Evolutionary conservation across 495 filamentous ascomycete species (phyloP).

Genomic region (Daldinia caldariorum): DNA sequence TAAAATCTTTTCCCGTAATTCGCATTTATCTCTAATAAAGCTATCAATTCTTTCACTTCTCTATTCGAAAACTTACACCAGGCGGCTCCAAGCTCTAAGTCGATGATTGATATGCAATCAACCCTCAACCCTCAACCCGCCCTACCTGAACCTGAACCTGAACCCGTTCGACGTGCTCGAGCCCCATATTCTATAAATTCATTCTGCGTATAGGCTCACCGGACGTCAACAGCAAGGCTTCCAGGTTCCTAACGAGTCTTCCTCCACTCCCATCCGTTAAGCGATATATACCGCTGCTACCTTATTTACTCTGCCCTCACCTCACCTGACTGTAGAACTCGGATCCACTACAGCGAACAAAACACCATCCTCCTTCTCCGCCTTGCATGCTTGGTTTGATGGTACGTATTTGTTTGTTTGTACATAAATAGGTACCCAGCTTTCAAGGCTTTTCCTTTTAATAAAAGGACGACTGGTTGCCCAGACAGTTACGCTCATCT

Average conservation of each 20-base stretch:
- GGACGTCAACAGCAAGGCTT: background rate
- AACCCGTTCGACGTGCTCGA: constrained; percentile 2
- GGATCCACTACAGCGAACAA: constrained; percentile 7
- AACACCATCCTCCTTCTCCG: constrained; percentile 6
- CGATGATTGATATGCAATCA: background rate
- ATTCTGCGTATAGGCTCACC: constrained; percentile 18
- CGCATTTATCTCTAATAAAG: constrained; percentile 1
- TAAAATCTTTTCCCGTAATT: background rate
- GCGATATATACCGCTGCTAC: background rate
- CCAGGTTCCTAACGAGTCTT: background rate
- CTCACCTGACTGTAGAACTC: constrained; percentile 5
- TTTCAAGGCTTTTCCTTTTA: constrained; percentile 12
- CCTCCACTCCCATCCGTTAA: background rate
- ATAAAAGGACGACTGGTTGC: constrained; percentile 9
- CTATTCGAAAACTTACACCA: constrained; percentile 28
- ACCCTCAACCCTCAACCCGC: background rate
- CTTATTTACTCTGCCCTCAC: background rate
- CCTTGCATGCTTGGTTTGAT: constrained; percentile 24
- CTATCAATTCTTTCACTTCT: constrained; percentile 18
- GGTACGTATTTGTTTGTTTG: constrained; percentile 26
- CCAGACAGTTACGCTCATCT: background rate
- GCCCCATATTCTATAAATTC: constrained; percentile 15
- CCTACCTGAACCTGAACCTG: no score
- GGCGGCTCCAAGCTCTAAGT: constrained; percentile 2
- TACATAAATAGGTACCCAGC: background rate